These are phyloP conservation scores for Phaeotremella fagi DNA, from an alignment of 768 basidiomycete genomes.

Conservation along the genomic window DNA sequence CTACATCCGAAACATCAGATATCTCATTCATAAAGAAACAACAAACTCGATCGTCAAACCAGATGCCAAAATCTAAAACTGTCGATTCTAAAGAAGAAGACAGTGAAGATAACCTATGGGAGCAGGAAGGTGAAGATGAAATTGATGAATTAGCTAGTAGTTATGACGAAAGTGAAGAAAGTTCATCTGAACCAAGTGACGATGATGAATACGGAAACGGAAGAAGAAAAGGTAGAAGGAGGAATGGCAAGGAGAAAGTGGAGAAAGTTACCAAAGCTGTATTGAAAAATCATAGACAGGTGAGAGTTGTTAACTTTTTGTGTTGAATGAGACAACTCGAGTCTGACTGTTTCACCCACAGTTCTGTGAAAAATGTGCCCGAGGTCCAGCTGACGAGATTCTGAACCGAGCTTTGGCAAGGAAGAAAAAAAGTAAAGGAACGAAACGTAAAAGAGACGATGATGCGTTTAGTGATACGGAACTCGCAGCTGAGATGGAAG, in stretches of 20 bases:
- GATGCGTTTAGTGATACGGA: slow-evolving; percentile 31
- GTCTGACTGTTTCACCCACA: neutral
- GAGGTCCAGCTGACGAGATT: slow-evolving; percentile 29
- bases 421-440: slow-evolving; percentile 15
- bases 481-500: slow-evolving; percentile 21
- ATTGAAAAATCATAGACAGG: neutral
- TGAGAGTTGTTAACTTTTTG: neutral
- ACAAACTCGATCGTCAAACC: no score
- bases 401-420: slow-evolving; percentile 15
- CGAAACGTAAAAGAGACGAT: slow-evolving; percentile 19
- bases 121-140: slow-evolving; percentile 6
- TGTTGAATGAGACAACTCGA: neutral
- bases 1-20: no score
- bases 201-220: neutral
- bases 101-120: slow-evolving; percentile 1
- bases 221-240: neutral
- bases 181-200: slow-evolving; percentile 2
- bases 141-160: slow-evolving; percentile 26
- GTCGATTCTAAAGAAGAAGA: no score
- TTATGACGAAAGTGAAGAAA: slow-evolving; percentile 7
- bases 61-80: no score
- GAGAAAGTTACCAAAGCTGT: slow-evolving; percentile 1
- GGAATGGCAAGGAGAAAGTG: slow-evolving; percentile 3
- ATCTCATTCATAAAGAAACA: no score
- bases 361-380: slow-evolving; percentile 35